Percentiles rank a stretch among this genome's conserved stretches.
These are phyloP conservation scores for Physocladia obscura DNA, from an alignment of 192 early-diverging fungal genomes.

Conservation along the genomic window DNA sequence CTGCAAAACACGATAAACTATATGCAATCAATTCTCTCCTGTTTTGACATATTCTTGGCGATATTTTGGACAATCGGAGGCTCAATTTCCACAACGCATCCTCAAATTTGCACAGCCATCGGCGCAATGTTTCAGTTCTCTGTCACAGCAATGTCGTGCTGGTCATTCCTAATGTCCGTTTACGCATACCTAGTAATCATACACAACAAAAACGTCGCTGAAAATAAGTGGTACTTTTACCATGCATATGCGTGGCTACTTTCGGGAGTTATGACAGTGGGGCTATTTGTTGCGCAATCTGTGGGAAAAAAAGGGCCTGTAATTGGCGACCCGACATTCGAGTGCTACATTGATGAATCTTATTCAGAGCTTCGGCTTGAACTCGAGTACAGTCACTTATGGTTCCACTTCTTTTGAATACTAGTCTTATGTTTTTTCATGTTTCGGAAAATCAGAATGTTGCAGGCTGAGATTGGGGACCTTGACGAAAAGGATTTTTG, in stretches of 20 bases:
- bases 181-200: background rate
- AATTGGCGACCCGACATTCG: background rate
- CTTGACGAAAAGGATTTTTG: no score
- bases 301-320: background rate
- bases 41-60: background rate
- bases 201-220: background rate
- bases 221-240: background rate
- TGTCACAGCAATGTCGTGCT: background rate
- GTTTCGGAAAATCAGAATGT: background rate
- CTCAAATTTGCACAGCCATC: background rate
- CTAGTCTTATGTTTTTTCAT: background rate
- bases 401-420: background rate
- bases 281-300: background rate
- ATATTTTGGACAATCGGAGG: slow-evolving; percentile 3
- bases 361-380: slow-evolving; percentile 7
- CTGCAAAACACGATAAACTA: background rate
- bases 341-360: background rate
- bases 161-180: background rate
- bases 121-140: background rate
- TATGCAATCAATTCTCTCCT: background rate
- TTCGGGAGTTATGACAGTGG: background rate
- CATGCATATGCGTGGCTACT: slow-evolving; percentile 1
- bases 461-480: background rate
- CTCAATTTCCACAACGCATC: background rate
- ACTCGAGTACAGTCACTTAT: background rate